A percentile compares a stretch with the other conserved stretches of the same genome.
Evolutionary conservation across 2,329 filamentous ascomycete genomes (phyloP).

Genomic region (Venturiaceae sp.): DNA sequence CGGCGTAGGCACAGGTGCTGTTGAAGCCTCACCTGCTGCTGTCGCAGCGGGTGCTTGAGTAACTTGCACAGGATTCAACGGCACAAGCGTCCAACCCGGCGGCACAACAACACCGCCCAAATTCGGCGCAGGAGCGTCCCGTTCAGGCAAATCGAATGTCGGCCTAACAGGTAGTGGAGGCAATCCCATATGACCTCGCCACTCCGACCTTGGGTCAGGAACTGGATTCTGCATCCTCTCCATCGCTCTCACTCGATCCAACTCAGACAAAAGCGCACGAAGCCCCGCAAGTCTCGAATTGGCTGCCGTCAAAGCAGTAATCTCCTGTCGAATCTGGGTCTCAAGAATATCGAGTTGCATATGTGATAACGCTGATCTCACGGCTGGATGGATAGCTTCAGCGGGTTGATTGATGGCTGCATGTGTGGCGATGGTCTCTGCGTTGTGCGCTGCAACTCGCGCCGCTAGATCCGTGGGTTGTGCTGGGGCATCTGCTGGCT

Average conservation of each 20-base stretch:
- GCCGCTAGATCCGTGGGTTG: not conserved
- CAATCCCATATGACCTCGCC: not conserved
- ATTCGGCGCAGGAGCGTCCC: not conserved
- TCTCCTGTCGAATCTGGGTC: conserved; percentile 4
- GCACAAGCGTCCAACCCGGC: conserved; percentile 1
- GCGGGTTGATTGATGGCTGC: not conserved
- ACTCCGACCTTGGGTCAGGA: not conserved
- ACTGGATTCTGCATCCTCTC: not conserved
- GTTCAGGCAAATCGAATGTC: too few relatives aligned
- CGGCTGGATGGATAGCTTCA: conserved; percentile 1
- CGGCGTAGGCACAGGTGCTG: not conserved
- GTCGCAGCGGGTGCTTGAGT: not conserved
- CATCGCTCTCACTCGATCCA: conserved; percentile 1
- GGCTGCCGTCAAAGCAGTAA: not conserved
- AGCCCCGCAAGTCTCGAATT: not conserved
- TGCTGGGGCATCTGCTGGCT: not conserved
- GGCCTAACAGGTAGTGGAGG: not conserved
- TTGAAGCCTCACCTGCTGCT: not conserved
- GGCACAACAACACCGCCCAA: not conserved
- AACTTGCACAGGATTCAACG: not conserved
- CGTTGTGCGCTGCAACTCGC: not conserved
- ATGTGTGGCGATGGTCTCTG: not conserved
- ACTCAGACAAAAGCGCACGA: not conserved
- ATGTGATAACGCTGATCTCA: conserved; percentile 2
- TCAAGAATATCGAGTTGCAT: conserved; percentile 2